Base-by-base conservation (phyloP, 1,284 basidiomycete species). In the Athelia sp. region DNA sequence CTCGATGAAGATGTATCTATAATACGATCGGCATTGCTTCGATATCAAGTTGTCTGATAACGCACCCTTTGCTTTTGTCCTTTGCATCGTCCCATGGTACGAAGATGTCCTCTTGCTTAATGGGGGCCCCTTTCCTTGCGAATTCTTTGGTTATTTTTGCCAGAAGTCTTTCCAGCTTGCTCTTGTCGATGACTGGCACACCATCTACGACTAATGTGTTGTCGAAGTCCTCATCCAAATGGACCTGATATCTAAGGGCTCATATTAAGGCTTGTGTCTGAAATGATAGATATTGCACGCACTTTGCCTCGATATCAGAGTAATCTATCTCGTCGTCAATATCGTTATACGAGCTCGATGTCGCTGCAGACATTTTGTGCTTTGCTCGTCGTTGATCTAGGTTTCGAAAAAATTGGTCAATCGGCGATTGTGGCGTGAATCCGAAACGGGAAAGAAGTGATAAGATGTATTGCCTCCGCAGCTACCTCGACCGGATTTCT, bases 221-320 rank as follows among this genome's bases (percentile, higher is more conserved):
- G 72, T 96, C 93, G 59, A 93, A 82, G 46, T 88, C 80, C 57
- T 92, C 87, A 61, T 89, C 88, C 60, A 79, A 83, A 54, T 84
- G 76, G 62, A 89, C 87, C 57, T 79, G 78, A 69, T 91, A 93
- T 74, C 90, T 94, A 46, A 50, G 43, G 53, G 54, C 49, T 60
- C 48, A 54, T 49, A 3, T 44, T 19, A 34, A 56, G 44, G 35
- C 34, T 43, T 47, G 17, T 42, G 21, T 22, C 21, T 22, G 19
- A 17, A 47, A 42, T 22, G 32, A 34, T 42, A 19, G 8, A 69
- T 80, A 53, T 57, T 21, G 15, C 6, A 21, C 36, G 36, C 36
- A 96, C 92, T 92, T 91, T 71, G 80, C 81, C 65, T 98, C 95
- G 58, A 99, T 97, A 65, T 98, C 95, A 49, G 87, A 82, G 67